Evolutionary conservation across 495 filamentous ascomycete genomes (phyloP).

Genomic region (Cercophora samala): DNA sequence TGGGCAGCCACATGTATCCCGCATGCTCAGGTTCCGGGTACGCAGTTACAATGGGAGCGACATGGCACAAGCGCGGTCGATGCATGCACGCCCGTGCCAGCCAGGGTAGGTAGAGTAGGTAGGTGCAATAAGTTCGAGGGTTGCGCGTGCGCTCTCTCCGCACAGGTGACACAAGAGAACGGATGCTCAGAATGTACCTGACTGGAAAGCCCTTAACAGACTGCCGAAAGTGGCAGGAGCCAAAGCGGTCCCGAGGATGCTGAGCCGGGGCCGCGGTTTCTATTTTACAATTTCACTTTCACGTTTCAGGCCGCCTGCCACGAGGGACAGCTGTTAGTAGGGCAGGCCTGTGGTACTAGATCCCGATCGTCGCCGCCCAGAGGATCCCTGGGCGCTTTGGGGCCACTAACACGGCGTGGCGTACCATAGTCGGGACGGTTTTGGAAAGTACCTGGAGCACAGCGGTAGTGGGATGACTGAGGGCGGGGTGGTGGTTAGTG

Average conservation of each 20-base stretch:
- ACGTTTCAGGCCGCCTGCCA: neutral
- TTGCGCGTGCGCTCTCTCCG: slow-evolving; percentile 8
- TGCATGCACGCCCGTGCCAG: neutral
- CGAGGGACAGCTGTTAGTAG: neutral
- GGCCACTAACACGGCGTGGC: slow-evolving; percentile 5
- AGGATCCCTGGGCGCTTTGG: neutral
- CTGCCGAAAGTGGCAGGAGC: slow-evolving; percentile 20
- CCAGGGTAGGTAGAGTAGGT: too few relatives aligned
- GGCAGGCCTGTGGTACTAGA: neutral
- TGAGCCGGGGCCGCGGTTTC: slow-evolving; percentile 1
- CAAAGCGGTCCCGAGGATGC: neutral
- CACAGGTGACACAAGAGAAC: slow-evolving; percentile 8
- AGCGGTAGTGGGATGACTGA: neutral
- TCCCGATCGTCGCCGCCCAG: slow-evolving; percentile 5
- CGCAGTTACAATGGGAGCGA: slow-evolving; percentile 7
- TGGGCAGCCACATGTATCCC: slow-evolving; percentile 26
- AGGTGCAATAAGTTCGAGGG: neutral
- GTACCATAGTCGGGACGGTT: neutral
- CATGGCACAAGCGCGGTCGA: slow-evolving; percentile 3
- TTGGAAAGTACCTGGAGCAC: slow-evolving; percentile 5
- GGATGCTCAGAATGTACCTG: neutral
- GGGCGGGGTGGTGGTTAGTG: neutral
- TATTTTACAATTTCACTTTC: neutral
- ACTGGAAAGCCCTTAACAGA: neutral
- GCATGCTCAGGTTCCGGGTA: slow-evolving; percentile 27